Evolutionary conservation across 495 filamentous ascomycete genomes (phyloP), one percentile per base, ranked within the genome.

Genomic region (Glarea lozoyensis): DNA sequence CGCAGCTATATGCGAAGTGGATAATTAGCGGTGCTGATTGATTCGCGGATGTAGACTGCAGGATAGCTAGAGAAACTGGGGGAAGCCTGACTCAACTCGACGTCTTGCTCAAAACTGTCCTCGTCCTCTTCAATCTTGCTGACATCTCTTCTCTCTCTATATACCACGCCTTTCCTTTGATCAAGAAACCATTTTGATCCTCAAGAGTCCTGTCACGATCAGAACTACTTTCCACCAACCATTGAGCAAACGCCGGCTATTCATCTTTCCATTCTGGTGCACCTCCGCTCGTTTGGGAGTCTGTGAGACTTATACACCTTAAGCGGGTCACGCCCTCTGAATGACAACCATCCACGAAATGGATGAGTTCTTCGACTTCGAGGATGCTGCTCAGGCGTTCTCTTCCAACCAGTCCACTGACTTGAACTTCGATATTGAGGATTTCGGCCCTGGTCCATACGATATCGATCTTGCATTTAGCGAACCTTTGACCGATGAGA

Each of bases 301-400:
- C n/a, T n/a, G n/a, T n/a, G n/a, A n/a, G n/a, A n/a, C n/a, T n/a
- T 40, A 17, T 13, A 17, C 13, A 15, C 21, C 38, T 18, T 13
- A 20, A 12, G 3, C 19, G 11, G 10, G 4, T 37, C 27, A 42
- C 52, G 53, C 49, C 48, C 49, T 56, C 45, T 52, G 38, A 44
- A 56, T 56, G 49, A 52, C 53, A n/a, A 56, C 53, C 1, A 52
- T 56, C 16, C n/a, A 50, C 4, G 53, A 56, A 24, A 57, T 57
- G 54, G 54, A 57, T 27, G 70, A 76, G 48, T 74, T 72, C 54
- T 74, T 75, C 45, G 62, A 75, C 51, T 73, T 75, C 53, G 67
- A 73, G 35, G 64, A 66, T 35, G 70, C 70, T 21, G 68, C 69
- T 3, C 60, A 63, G 36, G 63, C 59, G 37, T 62, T 61, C 10